These are phyloP conservation scores for Neurospora terricola DNA, from an alignment of 495 filamentous ascomycete species.

Conservation along the genomic window DNA sequence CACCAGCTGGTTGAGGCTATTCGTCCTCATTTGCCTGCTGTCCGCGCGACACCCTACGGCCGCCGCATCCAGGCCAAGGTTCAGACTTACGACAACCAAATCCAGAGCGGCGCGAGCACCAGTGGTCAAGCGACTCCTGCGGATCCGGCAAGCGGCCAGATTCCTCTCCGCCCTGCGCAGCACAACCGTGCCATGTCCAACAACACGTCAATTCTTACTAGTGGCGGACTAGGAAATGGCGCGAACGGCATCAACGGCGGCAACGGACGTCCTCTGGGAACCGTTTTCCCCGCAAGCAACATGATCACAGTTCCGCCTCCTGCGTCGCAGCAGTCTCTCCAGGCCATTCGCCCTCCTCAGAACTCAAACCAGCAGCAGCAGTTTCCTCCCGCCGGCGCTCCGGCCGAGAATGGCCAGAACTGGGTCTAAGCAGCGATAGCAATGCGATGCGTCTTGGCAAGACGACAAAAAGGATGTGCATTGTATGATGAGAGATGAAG, in stretches of 20 bases:
- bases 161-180: conserved; percentile 21
- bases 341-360: not conserved
- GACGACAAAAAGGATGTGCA: conserved; percentile 15
- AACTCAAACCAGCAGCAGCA: conserved; percentile 12
- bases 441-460: not conserved
- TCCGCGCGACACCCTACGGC: conserved; percentile 84
- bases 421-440: conserved; percentile 17
- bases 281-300: conserved; percentile 17
- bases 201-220: conserved; percentile 18
- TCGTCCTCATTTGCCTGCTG: conserved; percentile 68
- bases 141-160: conserved; percentile 33
- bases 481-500: conserved; percentile 18
- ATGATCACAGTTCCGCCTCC: conserved; percentile 17
- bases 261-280: conserved; percentile 17
- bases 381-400: conserved; percentile 3
- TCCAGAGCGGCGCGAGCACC: conserved; percentile 17
- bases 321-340: conserved; percentile 12
- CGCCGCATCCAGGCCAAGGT: conserved; percentile 88
- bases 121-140: conserved; percentile 25
- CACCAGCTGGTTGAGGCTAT: conserved; percentile 67
- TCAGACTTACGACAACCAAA: conserved; percentile 32
- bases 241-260: conserved; percentile 20
- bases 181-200: conserved; percentile 23
- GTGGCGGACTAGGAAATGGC: conserved; percentile 17
- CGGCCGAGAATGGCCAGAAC: conserved; percentile 17